Base-by-base conservation (phyloP, 2,329 filamentous ascomycete genomes). In the Aschersonia sp. region DNA sequence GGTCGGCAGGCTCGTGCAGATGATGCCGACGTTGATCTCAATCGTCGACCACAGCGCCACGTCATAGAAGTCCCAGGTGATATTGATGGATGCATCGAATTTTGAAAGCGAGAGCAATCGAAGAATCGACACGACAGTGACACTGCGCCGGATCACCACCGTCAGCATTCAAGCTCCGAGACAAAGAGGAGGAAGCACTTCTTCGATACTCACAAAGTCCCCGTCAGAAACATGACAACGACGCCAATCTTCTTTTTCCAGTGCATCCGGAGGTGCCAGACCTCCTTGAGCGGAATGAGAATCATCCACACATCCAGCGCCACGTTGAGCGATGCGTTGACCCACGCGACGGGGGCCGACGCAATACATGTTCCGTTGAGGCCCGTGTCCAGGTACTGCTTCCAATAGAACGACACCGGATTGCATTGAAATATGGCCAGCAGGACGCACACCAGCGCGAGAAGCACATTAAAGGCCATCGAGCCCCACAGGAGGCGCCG, bases 351-450 rank as follows among this genome's bases (percentile, higher is more conserved):
- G 2, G 60, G 57, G 50, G 70, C 72, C 49, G 69, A 58, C 45
- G 72, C 63, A 37, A 72, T 57, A 52, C 75, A 78, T 2, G 51
- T 56, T 0, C 73, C 73, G 1, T 54, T n/a, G 41, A 65, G 58
- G 49, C 65, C 57, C 2, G 62, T 64, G 44, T 70, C 65, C 1
- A 41, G 10, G 70, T 72, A 77, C 11, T 58, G 58, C 0, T 59
- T 65, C 75, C 75, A 78, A 55, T 68, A 71, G 48, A 63, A 68
- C 11, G 57, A 56, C 22, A 77, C 59, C 0, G 73, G 74, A 9
- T 51, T 56, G 59, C 73, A 76, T 50, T 73, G 68, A 44, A 74
- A 69, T 12, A 71, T 54, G 29, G 60, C 65, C n/a, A 64, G 54
- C 4, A 71, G 48, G 29, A 66, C 50, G 44, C 70, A 73, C 10